Evolutionary conservation across 768 basidiomycete species (phyloP).

Genomic region (Strobilomyces echinocephalus): DNA sequence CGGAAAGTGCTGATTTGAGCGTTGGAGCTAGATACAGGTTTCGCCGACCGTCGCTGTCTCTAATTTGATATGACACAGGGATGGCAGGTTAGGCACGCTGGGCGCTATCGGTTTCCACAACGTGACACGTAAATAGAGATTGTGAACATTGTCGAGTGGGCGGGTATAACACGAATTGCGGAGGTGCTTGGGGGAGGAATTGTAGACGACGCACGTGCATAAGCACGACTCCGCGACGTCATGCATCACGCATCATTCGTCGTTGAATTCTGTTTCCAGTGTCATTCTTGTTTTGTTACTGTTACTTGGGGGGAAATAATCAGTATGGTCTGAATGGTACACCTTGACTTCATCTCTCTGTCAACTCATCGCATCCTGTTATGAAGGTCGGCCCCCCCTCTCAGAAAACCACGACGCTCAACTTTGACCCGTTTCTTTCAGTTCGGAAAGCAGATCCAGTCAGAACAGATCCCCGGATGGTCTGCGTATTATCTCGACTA

Average conservation of each 20-base stretch:
- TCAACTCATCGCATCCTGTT: constrained; percentile 10
- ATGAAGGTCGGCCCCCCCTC: constrained; percentile 28
- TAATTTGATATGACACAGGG: constrained; percentile 6
- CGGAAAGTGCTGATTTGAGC: constrained; percentile 76
- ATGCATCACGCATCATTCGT: background rate
- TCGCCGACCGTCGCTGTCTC: background rate
- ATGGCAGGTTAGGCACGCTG: background rate
- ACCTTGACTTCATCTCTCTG: constrained; percentile 8
- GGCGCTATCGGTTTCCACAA: background rate
- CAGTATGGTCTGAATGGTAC: constrained; percentile 26
- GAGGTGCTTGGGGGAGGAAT: background rate
- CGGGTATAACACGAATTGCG: background rate
- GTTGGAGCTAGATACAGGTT: background rate
- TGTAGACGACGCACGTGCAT: constrained; percentile 24
- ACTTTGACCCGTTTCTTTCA: constrained; percentile 31
- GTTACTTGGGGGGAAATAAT: too few species aligned
- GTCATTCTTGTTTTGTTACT: constrained; percentile 1
- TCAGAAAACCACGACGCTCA: background rate
- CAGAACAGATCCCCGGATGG: constrained; percentile 97
- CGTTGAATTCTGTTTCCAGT: constrained; percentile 11
- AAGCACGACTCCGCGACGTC: background rate
- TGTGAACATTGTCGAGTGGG: background rate
- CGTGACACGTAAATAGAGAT: constrained; percentile 2
- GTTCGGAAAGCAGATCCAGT: constrained; percentile 98
- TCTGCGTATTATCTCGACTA: constrained; percentile 94